phyloP scores from a whole-genome alignment of 2,329 filamentous ascomycete species.

The Neofusicoccum umdonicola region DNA sequence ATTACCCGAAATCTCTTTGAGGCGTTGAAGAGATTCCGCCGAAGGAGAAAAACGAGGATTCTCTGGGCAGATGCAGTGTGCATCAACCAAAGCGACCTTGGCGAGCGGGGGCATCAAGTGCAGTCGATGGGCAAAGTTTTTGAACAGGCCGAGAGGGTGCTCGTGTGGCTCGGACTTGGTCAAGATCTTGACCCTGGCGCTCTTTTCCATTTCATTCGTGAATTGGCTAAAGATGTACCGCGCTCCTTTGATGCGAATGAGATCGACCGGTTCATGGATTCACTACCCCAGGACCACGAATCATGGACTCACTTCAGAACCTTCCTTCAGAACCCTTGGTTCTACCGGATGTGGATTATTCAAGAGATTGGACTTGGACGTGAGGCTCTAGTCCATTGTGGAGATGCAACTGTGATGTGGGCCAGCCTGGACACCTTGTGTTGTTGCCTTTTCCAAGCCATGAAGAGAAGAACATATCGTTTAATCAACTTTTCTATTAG shows the following conservation, averaged over 20 bases:
- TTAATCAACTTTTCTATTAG: too few relatives aligned
- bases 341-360: background rate
- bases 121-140: slow-evolving; percentile 15
- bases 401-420: too few relatives aligned
- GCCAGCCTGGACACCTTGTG: too few relatives aligned
- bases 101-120: slow-evolving; percentile 18
- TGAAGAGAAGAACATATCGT: too few relatives aligned
- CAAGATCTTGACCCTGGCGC: too few relatives aligned
- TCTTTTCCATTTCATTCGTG: background rate
- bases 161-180: slow-evolving; percentile 8
- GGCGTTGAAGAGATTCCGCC: slow-evolving; percentile 9
- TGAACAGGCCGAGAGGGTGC: background rate
- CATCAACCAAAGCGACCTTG: slow-evolving; percentile 18
- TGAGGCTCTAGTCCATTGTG: background rate
- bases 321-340: background rate
- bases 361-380: background rate
- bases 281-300: too few relatives aligned
- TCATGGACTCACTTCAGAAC: too few relatives aligned
- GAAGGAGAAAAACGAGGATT: background rate
- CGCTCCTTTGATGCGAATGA: too few relatives aligned
- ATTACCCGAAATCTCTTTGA: background rate
- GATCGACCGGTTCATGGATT: too few relatives aligned
- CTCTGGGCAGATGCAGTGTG: slow-evolving; percentile 20
- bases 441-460: too few relatives aligned
- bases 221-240: background rate